Base-by-base conservation (phyloP, 2,329 filamentous ascomycete species). In the Cercospora sp. region DNA sequence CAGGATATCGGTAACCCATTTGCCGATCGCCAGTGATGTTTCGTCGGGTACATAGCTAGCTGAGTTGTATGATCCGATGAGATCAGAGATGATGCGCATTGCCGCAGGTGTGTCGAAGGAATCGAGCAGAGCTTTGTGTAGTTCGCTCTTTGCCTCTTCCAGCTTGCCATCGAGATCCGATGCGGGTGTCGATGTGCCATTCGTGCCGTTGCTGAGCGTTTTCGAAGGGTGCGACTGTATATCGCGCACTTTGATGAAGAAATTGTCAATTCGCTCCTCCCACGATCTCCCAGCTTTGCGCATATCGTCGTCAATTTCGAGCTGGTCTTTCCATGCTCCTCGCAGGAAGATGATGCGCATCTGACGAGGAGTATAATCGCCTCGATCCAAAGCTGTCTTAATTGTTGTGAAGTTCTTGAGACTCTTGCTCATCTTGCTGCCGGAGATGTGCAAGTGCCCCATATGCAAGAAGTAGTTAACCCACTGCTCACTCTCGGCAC, bases 381-480 rank as follows among this genome's bases (percentile, higher is more conserved):
- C 86, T 36, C 84, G 82, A 3, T 82, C 81, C 7, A 98, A 82
- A 0, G 94, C 93, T 78, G 96, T 91, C 31, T 92, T 87, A 70
- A 98, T 96, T 0, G 94, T 97, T 48, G 93, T 93, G 79, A 97
- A 97, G 79, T 97, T 98, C 83, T 98, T 97, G 66, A 98, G 81
- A 16, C 89, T 93, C 80, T 98, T 98, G 66, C 91, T 94, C 94
- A 98, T 98, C 79, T 98, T 98, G 23, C 90, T 92, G 0, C 94
- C 94, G 28, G 90, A 88, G 66, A 98, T 97, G 5, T 89, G 91
- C 59, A 97, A 81, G 78, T 98, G 94, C 0, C 94, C 94, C 90
- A 96, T 97, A 77, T 97, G 94, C 16, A 97, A 78, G 81, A 97
- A 98, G 81, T 97, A 96, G 77, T 95, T 96, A 61, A 97, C 91